Base-by-base conservation (phyloP, 2,329 filamentous ascomycete species). In the Lachnellula hyalina region DNA sequence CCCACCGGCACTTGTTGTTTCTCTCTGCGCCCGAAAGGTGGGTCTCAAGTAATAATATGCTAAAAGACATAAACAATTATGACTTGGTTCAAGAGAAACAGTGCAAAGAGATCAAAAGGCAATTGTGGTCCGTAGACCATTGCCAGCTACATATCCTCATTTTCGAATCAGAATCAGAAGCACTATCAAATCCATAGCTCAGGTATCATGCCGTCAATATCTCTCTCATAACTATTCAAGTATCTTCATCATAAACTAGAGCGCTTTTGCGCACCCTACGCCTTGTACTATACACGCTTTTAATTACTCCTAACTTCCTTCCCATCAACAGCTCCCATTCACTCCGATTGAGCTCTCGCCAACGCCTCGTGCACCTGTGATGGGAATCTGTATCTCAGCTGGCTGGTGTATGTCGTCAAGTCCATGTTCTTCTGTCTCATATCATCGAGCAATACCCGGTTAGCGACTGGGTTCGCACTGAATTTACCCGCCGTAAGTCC, bases 351-450 rank as follows among this genome's bases (percentile, higher is more conserved):
- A 41, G 89, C 90, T 68, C 86, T 83, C 48, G 91, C 92, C 67
- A 97, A 75, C 60, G 87, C 89, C 76, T 96, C 93, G 73, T 95
- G 93, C 53, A 97, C 80, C 67, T 89, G 82, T 38, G 89, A 87
- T 49, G 90, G 90, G 74, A 97, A 81, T 67, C 94, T 85, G 74
- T 96, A 97, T 68, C 89, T 85, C 68, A 97, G 84, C 79, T 96
- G 84, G 54, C 91, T 93, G 15, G 91, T 93, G 76, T 96, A 97
- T 14, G 94, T 88, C 76, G 94, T 96, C 65, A 96, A 73, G 72
- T 97, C 93, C 71, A 91, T 85, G 40, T 89, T 91, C 75, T 89
- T 90, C 70, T 87, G 83, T 74, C 87, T 82, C 67, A 95, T 76
- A 65, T 87, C 79, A 55, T 87, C 84, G 50, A 86, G 84, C 73